Base-by-base conservation (phyloP, 2,329 filamentous ascomycete genomes). In the Penicillium griseofulvum region DNA sequence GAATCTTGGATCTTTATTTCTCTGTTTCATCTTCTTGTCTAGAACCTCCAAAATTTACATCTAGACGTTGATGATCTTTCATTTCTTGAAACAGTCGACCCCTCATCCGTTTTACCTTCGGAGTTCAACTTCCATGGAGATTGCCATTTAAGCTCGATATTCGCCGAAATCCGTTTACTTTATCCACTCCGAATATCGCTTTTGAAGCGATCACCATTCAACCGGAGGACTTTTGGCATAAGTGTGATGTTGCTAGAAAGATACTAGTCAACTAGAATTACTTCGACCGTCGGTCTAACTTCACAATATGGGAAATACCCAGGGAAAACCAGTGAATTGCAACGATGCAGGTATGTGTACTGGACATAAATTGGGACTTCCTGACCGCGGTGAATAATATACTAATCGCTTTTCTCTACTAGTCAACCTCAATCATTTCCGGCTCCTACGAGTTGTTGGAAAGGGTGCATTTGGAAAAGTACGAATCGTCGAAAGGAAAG, bases 381-480 rank as follows among this genome's bases (percentile, higher is more conserved):
- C 24, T 26, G 16, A 19, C n/a, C n/a, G n/a, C n/a, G n/a, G n/a
- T 4, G 41, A 39, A 51, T n/a, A 31, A 57, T 67, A 50, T 54
- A 53, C 65, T 67, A 50, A 67, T 51, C 17, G 56, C 33, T 37
- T 29, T 22, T 12, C 1, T 44, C 49, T 45, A 49, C 48, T 67
- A 96, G 94, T 96, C 66, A 97, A 93, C 74, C 87, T 99, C 66
- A 97, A 97, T 71, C 94, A 99, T 77, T 99, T 99, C 76, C 90
- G 93, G 64, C 83, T 99, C 53, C 80, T 97, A 63, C 88, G 94
- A 71, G 94, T 99, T 61, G 94, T 99, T 65, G 94, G 94, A 63
- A 95, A 96, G 75, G 94, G 94, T 68, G 94, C 94, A 54, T 99
- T 99, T 80, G 94, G 94, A 69, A 99, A 99, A 78, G 94, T 99